phyloP scores from a whole-genome alignment of 2,329 filamentous ascomycete species.

The Epichloe gansuensis region DNA sequence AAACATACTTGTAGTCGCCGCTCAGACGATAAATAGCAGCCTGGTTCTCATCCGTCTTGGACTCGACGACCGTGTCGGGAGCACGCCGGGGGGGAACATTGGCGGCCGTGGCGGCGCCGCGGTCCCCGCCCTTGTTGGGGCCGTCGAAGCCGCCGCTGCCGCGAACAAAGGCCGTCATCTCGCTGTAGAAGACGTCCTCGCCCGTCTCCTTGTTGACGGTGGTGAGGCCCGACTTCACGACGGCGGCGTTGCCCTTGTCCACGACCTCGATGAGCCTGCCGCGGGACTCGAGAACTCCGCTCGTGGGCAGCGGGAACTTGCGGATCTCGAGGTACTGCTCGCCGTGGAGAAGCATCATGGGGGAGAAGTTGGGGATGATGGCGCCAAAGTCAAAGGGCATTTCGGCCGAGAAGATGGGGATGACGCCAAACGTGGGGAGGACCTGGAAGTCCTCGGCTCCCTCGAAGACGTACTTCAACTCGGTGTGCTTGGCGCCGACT shows the following conservation, averaged over 20 bases:
- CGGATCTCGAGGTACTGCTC: constrained; percentile 96
- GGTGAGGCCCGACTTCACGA: constrained; percentile 66
- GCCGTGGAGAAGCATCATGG: constrained; percentile 97
- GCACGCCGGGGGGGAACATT: constrained; percentile 66
- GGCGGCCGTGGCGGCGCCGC: constrained; percentile 65
- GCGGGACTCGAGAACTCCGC: constrained; percentile 60
- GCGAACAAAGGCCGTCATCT: constrained; percentile 82
- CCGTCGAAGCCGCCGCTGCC: constrained; percentile 87
- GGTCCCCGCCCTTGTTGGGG: constrained; percentile 59
- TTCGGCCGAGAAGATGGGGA: constrained; percentile 81
- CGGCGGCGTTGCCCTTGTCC: constrained; percentile 84
- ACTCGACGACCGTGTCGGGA: constrained; percentile 73
- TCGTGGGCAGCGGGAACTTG: constrained; percentile 82
- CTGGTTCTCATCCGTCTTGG: constrained; percentile 78
- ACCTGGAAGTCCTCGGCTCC: constrained; percentile 85
- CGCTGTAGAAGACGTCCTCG: constrained; percentile 94
- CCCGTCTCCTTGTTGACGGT: constrained; percentile 77
- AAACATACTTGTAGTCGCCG: constrained; percentile 69
- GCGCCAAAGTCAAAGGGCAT: constrained; percentile 68
- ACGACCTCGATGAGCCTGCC: constrained; percentile 83
- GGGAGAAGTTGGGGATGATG: constrained; percentile 88
- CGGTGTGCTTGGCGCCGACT: constrained; percentile 78
- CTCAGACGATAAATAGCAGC: constrained; percentile 86
- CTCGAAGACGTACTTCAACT: constrained; percentile 83
- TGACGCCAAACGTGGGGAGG: constrained; percentile 87